phyloP scores from a whole-genome alignment of 768 basidiomycete genomes.

The Naematelia encephala region DNA sequence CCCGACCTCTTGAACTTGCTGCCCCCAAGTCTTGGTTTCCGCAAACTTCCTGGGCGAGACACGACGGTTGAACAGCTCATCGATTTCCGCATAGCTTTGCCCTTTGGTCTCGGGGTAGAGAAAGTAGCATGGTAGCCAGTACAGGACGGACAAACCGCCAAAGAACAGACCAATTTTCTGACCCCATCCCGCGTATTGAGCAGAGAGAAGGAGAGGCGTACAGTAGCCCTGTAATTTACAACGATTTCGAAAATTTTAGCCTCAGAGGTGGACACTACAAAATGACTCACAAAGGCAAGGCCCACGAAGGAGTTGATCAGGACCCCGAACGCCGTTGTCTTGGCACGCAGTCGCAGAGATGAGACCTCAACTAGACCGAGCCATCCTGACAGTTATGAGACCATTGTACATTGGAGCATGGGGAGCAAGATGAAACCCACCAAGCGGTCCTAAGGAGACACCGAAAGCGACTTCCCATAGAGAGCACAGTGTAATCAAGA shows the following conservation, averaged over 20 bases:
- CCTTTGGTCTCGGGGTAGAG: slow-evolving; percentile 15
- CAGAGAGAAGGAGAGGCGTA: slow-evolving; percentile 18
- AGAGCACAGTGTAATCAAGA: slow-evolving; percentile 13
- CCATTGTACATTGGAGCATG: too few relatives aligned
- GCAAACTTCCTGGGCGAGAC: slow-evolving; percentile 40
- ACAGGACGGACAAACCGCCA: not conserved
- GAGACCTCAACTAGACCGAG: slow-evolving; percentile 16
- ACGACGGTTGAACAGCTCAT: slow-evolving; percentile 44
- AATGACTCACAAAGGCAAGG: slow-evolving; percentile 23
- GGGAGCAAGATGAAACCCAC: slow-evolving; percentile 10
- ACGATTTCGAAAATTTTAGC: too few relatives aligned
- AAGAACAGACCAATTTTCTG: slow-evolving; percentile 12
- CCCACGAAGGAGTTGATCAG: slow-evolving; percentile 16
- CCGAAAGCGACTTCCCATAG: slow-evolving; percentile 21
- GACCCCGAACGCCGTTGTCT: slow-evolving; percentile 22
- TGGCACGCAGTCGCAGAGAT: slow-evolving; percentile 22
- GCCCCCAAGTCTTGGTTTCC: not conserved
- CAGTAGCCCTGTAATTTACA: slow-evolving; percentile 8
- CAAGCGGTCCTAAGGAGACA: slow-evolving; percentile 17
- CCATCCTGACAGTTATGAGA: too few relatives aligned
- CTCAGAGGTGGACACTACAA: slow-evolving; percentile 7
- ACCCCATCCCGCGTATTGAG: slow-evolving; percentile 25
- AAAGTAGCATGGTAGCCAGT: not conserved
- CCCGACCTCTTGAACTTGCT: too few relatives aligned
- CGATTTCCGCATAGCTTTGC: slow-evolving; percentile 39